These are phyloP conservation scores for Meira miltonrushii DNA, from an alignment of 1,284 basidiomycete species.

Conservation along the genomic window DNA sequence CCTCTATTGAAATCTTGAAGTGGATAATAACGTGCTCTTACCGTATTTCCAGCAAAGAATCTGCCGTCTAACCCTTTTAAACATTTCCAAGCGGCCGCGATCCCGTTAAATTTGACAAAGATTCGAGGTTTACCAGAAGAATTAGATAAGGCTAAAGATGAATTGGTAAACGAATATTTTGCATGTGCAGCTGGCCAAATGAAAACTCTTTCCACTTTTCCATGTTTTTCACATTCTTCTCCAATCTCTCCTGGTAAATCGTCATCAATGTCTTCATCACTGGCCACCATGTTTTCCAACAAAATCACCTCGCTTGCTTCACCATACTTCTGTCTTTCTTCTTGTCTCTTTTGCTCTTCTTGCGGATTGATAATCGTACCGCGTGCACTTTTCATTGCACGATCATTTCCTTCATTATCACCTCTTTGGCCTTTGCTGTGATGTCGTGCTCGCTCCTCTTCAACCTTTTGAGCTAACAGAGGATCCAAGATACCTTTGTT, in stretches of 20 bases:
- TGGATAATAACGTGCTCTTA: conserved; percentile 13
- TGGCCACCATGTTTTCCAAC: conserved; percentile 18
- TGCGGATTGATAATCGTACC: conserved; percentile 19
- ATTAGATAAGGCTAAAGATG: too few species aligned
- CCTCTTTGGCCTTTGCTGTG: background rate
- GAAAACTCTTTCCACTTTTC: conserved; percentile 26
- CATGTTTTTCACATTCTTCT: conserved; percentile 33
- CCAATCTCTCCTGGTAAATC: conserved; percentile 23
- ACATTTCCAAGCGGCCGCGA: conserved; percentile 34
- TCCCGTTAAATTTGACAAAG: conserved; percentile 40
- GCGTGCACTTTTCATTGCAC: background rate
- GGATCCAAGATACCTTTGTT: conserved; percentile 36
- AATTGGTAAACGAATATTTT: too few species aligned
- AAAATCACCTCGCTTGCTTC: conserved; percentile 23
- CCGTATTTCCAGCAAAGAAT: conserved; percentile 14
- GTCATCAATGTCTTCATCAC: conserved; percentile 10
- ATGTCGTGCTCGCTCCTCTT: background rate
- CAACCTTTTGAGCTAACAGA: conserved; percentile 21
- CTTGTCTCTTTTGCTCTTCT: conserved; percentile 7
- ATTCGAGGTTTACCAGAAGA: conserved; percentile 19
- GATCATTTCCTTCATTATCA: background rate
- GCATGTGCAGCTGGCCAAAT: conserved; percentile 14
- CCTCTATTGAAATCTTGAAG: conserved; percentile 7
- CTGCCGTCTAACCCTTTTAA: conserved; percentile 29
- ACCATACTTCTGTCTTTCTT: conserved; percentile 16